phyloP scores from a whole-genome alignment of 2,329 filamentous ascomycete species.

The Ophiostoma triangulosporum region DNA sequence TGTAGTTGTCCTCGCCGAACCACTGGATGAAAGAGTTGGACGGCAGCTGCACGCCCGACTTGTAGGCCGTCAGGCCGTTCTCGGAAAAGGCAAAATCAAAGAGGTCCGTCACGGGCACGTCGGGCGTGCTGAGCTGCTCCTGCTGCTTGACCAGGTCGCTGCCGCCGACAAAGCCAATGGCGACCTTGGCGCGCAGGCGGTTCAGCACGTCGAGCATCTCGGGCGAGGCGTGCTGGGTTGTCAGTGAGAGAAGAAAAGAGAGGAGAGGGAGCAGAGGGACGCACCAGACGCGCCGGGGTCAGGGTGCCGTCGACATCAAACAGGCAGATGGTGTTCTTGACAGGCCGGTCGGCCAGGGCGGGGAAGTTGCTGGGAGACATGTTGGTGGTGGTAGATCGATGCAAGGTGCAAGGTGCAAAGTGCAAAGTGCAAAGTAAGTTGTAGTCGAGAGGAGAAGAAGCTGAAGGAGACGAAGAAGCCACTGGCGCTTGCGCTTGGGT shows the following conservation, averaged over 20 bases:
- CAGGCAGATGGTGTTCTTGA: constrained; percentile 86
- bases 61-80: constrained; percentile 88
- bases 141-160: constrained; percentile 89
- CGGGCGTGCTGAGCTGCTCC: constrained; percentile 70
- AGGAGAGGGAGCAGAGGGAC: constrained; percentile 12
- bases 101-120: constrained; percentile 59
- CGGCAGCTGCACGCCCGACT: constrained; percentile 61
- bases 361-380: constrained; percentile 36
- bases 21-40: constrained; percentile 81
- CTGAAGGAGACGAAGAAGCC: background rate
- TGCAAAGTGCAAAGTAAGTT: background rate
- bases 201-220: constrained; percentile 76
- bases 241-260: background rate
- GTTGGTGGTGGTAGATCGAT: no score
- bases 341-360: constrained; percentile 65
- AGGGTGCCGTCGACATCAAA: constrained; percentile 96
- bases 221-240: constrained; percentile 47
- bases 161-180: constrained; percentile 86
- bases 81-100: constrained; percentile 98
- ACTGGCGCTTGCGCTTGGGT: background rate
- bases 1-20: constrained; percentile 75
- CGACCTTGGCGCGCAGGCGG: constrained; percentile 69
- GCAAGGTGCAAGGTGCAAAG: background rate
- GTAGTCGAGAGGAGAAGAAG: background rate
- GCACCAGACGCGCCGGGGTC: constrained; percentile 65